phyloP scores from a whole-genome alignment of 495 filamentous ascomycete species.

The Poronia punctata region DNA sequence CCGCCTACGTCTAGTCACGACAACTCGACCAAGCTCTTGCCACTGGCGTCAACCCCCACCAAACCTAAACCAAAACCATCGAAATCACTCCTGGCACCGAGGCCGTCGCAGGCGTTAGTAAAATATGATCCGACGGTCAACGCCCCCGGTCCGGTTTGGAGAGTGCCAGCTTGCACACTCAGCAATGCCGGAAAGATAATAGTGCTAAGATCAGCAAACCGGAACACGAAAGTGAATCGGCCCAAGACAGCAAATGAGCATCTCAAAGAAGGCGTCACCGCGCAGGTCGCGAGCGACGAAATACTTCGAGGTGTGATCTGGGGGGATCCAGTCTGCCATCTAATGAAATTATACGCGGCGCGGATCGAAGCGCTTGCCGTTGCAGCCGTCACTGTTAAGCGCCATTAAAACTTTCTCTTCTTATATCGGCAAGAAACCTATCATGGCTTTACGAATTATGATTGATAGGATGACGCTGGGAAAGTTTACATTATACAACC shows the following conservation, averaged over 20 bases:
- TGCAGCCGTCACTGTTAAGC: constrained; percentile 54
- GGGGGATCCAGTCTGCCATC: constrained; percentile 72
- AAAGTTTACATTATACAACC: too few species aligned
- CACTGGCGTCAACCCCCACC: neutral
- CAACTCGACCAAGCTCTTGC: neutral
- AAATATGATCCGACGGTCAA: constrained; percentile 14
- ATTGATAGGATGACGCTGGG: too few species aligned
- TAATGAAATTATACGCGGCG: constrained; percentile 66
- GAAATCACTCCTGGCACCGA: constrained; percentile 23
- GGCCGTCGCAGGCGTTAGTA: constrained; percentile 15
- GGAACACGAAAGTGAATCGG: constrained; percentile 23
- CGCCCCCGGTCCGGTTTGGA: constrained; percentile 46
- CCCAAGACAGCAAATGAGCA: constrained; percentile 34
- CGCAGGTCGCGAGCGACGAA: constrained; percentile 57
- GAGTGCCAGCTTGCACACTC: constrained; percentile 52
- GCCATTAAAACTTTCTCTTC: constrained; percentile 7
- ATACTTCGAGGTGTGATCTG: constrained; percentile 60
- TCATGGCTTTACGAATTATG: constrained; percentile 3
- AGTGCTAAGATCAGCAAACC: constrained; percentile 45
- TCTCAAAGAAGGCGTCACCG: constrained; percentile 48
- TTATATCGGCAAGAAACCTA: neutral
- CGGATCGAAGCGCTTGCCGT: constrained; percentile 62
- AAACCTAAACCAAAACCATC: constrained; percentile 18
- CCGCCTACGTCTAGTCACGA: constrained; percentile 40
- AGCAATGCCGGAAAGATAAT: constrained; percentile 64